Evolutionary conservation across 805 yeast genomes (phyloP).

Genomic region (Cyberlindnera mrakii): DNA sequence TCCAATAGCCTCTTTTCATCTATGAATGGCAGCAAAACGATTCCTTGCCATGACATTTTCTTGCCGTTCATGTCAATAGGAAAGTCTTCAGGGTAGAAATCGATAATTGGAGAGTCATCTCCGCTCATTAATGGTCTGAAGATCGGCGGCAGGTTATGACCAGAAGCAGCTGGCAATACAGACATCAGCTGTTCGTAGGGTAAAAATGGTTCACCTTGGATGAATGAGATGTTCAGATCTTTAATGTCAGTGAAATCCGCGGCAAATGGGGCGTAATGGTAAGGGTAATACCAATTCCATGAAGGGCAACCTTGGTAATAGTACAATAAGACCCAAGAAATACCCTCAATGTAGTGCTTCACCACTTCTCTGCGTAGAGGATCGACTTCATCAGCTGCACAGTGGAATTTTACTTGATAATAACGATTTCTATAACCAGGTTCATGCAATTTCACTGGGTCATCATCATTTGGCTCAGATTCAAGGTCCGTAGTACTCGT

Average conservation of each 20-base stretch:
- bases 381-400: constrained; percentile 46
- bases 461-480: constrained; percentile 30
- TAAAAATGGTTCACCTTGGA: constrained; percentile 69
- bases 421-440: constrained; percentile 84
- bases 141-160: constrained; percentile 75
- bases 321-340: constrained; percentile 91
- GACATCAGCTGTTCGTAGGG: constrained; percentile 95
- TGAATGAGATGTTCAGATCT: constrained; percentile 51
- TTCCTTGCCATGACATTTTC: constrained; percentile 93
- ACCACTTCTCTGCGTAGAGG: constrained; percentile 55
- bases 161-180: constrained; percentile 90
- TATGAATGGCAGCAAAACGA: constrained; percentile 84
- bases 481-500: not conserved
- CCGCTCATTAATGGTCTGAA: constrained; percentile 79
- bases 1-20: constrained; percentile 70
- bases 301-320: constrained; percentile 98
- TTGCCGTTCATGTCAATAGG: constrained; percentile 94
- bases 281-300: constrained; percentile 97
- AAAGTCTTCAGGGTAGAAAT: constrained; percentile 85
- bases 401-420: constrained; percentile 67
- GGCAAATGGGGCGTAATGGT: constrained; percentile 97
- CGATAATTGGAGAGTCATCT: constrained; percentile 75
- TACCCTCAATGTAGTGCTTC: constrained; percentile 80
- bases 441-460: constrained; percentile 67
- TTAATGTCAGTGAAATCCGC: constrained; percentile 61